Evolutionary conservation across 257 asterid genomes (phyloP), one percentile per base, ranked within the genome.

Genomic region (Lavandula angustifolia): DNA sequence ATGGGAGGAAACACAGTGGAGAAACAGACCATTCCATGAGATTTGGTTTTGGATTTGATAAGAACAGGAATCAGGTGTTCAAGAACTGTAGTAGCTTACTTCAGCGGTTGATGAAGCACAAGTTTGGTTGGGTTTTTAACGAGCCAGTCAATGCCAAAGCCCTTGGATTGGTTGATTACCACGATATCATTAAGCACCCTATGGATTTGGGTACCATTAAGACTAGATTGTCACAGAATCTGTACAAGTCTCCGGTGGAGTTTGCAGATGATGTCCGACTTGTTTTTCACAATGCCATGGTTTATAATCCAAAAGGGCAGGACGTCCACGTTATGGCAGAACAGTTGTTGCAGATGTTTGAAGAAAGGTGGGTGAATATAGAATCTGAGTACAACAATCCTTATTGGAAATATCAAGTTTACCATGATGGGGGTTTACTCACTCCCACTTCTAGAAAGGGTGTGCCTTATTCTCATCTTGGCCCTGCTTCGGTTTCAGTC

Each of bases 191-290:
- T 47, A 87, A 78, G 74, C 77, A 77, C 33, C 96, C 96, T 2
- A 85, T 89, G 96, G 96, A 89, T 85, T 80, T 89, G 71, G 95
- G 95, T 60, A 85, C 96, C 9, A 77, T 89, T 54, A 89, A 83
- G 79, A 72, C 67, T 29, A 78, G 85, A 65, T 60, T 89, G 46
- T 69, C 91, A 4, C 80, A 83, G 56, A 81, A 85, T 61, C 75
- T 71, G 84, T 89, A 87, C 81, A 87, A 80, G 67, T 80, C 86
- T 42, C 86, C 89, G 0, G 67, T 70, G 75, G 91, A 86, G 51
- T 89, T 86, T 48, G 96, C 92, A 0, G 96, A 86, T 72, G 96
- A 89, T 61, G 89, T 86, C 57, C 71, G 96, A 69, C 95, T 89
- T 31, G 95, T 86, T 27, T 89, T 89, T 51, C 79, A 64, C 32